These are phyloP conservation scores for Neofusicoccum parvum DNA, from an alignment of 2,329 filamentous ascomycete genomes.

Conservation along the genomic window DNA sequence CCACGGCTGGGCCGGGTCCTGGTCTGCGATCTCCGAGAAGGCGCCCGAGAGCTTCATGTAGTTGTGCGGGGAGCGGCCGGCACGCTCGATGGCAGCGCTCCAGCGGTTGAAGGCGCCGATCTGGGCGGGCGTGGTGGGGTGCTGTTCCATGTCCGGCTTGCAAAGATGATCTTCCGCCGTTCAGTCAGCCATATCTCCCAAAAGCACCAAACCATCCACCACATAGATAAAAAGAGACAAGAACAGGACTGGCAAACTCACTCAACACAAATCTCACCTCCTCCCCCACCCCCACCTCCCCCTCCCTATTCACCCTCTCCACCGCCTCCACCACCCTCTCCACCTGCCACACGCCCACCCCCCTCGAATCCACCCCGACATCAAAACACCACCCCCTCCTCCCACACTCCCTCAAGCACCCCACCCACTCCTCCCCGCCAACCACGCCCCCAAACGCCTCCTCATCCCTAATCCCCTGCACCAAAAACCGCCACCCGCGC, in stretches of 20 bases:
- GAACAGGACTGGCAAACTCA: constrained; percentile 44
- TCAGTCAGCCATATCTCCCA: background rate
- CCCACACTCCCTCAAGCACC: constrained; percentile 69
- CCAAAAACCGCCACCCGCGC: constrained; percentile 78
- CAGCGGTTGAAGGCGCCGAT: constrained; percentile 67
- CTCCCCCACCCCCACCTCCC: constrained; percentile 58
- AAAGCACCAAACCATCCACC: no score
- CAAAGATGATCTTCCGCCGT: constrained; percentile 74
- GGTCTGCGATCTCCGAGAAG: constrained; percentile 74
- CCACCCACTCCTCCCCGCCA: constrained; percentile 61
- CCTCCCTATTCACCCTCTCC: constrained; percentile 47
- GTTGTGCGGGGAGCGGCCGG: constrained; percentile 65
- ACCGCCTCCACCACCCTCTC: constrained; percentile 41
- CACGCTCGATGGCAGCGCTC: constrained; percentile 67
- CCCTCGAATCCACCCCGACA: constrained; percentile 77
- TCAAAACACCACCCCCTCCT: constrained; percentile 72
- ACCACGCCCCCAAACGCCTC: constrained; percentile 39
- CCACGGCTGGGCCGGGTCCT: constrained; percentile 41
- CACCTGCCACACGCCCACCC: constrained; percentile 68
- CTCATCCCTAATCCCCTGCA: constrained; percentile 59
- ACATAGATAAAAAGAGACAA: background rate
- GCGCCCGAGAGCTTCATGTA: constrained; percentile 91
- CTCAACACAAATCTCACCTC: constrained; percentile 71
- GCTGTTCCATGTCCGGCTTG: constrained; percentile 76
- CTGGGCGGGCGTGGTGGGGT: constrained; percentile 32